Conservation (phyloP, 495 filamentous ascomycete species). For the Apodospora peruviana region DNA sequence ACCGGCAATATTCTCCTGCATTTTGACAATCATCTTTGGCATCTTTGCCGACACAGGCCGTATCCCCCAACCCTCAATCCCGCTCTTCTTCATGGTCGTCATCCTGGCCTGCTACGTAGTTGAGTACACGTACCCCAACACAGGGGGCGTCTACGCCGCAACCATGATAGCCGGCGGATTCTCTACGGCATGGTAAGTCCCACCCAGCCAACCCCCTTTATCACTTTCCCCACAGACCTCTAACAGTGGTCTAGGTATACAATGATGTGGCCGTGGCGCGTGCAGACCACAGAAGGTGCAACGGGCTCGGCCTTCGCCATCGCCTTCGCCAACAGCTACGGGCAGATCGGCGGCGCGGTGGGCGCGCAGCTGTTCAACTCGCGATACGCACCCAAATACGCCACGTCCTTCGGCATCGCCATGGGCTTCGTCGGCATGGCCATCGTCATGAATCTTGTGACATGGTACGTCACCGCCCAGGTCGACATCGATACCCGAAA, state of each 20-base stretch:
- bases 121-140: slow-evolving; percentile 35
- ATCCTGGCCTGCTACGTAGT: slow-evolving; percentile 39
- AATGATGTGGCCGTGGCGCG: slow-evolving; percentile 41
- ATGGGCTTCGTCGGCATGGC: slow-evolving; percentile 26
- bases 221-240: too few relatives aligned
- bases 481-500: slow-evolving; percentile 35
- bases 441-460: slow-evolving; percentile 21
- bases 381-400: slow-evolving; percentile 27
- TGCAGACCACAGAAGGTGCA: slow-evolving; percentile 36
- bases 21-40: slow-evolving; percentile 12
- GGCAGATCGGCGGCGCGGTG: slow-evolving; percentile 32
- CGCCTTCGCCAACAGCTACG: slow-evolving; percentile 39
- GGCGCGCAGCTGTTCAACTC: slow-evolving; percentile 30
- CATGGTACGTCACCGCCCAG: slow-evolving; percentile 29
- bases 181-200: slow-evolving; percentile 32
- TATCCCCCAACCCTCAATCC: slow-evolving; percentile 36
- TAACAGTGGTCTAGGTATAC: too few relatives aligned
- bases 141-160: slow-evolving; percentile 33
- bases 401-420: slow-evolving; percentile 24
- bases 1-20: slow-evolving; percentile 2
- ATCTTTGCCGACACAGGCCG: slow-evolving; percentile 36
- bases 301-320: slow-evolving; percentile 42
- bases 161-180: slow-evolving; percentile 35
- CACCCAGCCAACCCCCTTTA: too few relatives aligned
- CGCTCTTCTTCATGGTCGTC: slow-evolving; percentile 34